Percentiles rank a stretch among this genome's conserved stretches.
Evolutionary conservation across 2,329 filamentous ascomycete genomes (phyloP).

Genomic region (Epichloe sp.): DNA sequence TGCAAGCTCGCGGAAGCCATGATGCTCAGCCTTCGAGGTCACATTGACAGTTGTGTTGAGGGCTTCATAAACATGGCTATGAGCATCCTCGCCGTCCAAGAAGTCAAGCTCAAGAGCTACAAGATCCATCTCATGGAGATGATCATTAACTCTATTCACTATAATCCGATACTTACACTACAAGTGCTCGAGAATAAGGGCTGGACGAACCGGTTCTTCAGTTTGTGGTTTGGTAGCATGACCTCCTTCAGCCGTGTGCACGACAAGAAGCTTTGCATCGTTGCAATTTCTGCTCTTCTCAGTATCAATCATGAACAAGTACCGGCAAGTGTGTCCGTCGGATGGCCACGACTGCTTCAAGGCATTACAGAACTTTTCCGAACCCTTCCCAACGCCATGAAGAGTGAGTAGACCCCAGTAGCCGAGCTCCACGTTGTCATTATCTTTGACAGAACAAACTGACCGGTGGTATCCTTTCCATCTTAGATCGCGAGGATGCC

Average conservation of each 20-base stretch:
- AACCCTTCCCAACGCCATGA: slow-evolving; percentile 74
- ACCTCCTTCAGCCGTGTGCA: slow-evolving; percentile 86
- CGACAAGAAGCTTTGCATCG: slow-evolving; percentile 97
- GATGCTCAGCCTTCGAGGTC: slow-evolving; percentile 85
- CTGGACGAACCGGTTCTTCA: slow-evolving; percentile 99
- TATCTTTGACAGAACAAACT: neutral
- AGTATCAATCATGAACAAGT: slow-evolving; percentile 69
- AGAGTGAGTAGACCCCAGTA: slow-evolving; percentile 45
- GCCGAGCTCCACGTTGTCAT: neutral
- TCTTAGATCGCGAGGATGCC: slow-evolving; percentile 71
- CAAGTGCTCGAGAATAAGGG: slow-evolving; percentile 79
- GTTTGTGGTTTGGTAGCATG: slow-evolving; percentile 94
- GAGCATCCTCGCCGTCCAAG: slow-evolving; percentile 59
- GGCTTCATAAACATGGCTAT: slow-evolving; percentile 86
- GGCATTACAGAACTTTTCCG: slow-evolving; percentile 88
- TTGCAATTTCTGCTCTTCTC: slow-evolving; percentile 78
- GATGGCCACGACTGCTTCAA: slow-evolving; percentile 82
- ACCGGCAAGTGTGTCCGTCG: slow-evolving; percentile 82
- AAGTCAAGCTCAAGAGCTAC: slow-evolving; percentile 83
- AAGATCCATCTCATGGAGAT: slow-evolving; percentile 97
- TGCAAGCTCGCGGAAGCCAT: slow-evolving; percentile 96
- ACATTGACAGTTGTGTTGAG: slow-evolving; percentile 77
- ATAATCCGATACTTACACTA: slow-evolving; percentile 77
- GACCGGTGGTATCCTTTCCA: neutral
- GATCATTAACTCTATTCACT: slow-evolving; percentile 96